Conservation (phyloP, 345 rosid species). For the Carallia pectinifolia region DNA sequence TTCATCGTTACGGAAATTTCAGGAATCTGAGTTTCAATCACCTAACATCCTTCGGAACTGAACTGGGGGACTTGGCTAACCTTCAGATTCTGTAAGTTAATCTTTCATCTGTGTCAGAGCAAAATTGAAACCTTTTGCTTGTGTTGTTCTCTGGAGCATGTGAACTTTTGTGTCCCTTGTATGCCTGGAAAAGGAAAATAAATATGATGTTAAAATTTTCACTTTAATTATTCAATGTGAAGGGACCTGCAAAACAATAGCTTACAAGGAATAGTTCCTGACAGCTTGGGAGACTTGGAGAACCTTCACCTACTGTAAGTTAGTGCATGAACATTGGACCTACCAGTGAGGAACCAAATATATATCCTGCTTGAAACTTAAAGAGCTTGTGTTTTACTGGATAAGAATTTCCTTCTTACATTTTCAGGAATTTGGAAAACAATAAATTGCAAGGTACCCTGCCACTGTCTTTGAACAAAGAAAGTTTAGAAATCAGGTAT, state of each 20-base stretch:
- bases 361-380: background rate
- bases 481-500: conserved; percentile 71
- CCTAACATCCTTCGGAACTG: conserved; percentile 66
- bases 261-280: conserved; percentile 72
- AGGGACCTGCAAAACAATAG: conserved; percentile 91
- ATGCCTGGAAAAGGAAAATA: background rate
- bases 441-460: conserved; percentile 72
- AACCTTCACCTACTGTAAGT: conserved; percentile 76
- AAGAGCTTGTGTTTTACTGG: background rate
- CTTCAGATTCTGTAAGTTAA: conserved; percentile 77
- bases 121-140: background rate
- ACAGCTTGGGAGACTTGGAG: conserved; percentile 61
- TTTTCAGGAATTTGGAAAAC: conserved; percentile 75
- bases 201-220: background rate
- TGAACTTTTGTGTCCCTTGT: background rate
- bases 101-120: background rate
- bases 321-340: conserved; percentile 8
- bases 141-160: background rate
- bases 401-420: conserved; percentile 4
- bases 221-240: conserved; percentile 8
- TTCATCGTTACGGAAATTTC: conserved; percentile 10
- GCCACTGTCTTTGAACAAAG: conserved; percentile 68
- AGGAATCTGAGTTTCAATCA: conserved; percentile 90
- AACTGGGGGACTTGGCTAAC: conserved; percentile 55
- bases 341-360: background rate